Evolutionary conservation across 2,329 filamentous ascomycete species (phyloP), one percentile per base, ranked within the genome.

Genomic region (Erysiphe pisi): DNA sequence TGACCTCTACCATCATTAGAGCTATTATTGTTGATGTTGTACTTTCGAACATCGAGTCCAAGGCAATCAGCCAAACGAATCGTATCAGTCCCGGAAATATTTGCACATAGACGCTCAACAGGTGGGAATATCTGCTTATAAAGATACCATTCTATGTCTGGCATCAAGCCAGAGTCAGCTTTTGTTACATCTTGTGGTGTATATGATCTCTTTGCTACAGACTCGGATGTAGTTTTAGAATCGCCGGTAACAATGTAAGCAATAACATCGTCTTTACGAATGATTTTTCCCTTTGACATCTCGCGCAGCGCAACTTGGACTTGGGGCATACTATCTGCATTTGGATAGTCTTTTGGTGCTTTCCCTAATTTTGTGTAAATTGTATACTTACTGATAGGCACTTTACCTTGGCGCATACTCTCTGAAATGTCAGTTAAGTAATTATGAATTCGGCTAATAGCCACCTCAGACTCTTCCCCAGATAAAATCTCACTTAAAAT

Each of bases 351-450:
- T 79, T 91, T 90, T 1, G 95, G 95, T 49, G 90, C 88, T 83
- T 99, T 99, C 80, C 95, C 95, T 77, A 99, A 91, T 86, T 98
- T 96, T 11, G 94, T 98, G 83, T 93, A 97, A 82, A 99, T 99
- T 80, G 94, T 96, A 84, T 98, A 99, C 85, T 97, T 97, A 80
- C 91, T 89, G 4, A 88, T 85, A 0, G 93, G 91, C 68, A 97
- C 86, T 16, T 86, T 84, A 79, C 90, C 89, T 79, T 92, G 90
- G 76, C 94, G 91, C 93, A 99, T 97, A 84, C 93, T 92, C 79
- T 85, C 85, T 0, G 92, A 87, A n/a, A 95, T 89, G 40, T 96
- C 91, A 49, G 93, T 89, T 31, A 99, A 88, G 81, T 98, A 94
- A 77, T 97, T 94, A 83, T 99, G 95, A 78, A 99, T 93, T 79